phyloP scores from a whole-genome alignment of 306 rosid species.

The Purshia tridentata region DNA sequence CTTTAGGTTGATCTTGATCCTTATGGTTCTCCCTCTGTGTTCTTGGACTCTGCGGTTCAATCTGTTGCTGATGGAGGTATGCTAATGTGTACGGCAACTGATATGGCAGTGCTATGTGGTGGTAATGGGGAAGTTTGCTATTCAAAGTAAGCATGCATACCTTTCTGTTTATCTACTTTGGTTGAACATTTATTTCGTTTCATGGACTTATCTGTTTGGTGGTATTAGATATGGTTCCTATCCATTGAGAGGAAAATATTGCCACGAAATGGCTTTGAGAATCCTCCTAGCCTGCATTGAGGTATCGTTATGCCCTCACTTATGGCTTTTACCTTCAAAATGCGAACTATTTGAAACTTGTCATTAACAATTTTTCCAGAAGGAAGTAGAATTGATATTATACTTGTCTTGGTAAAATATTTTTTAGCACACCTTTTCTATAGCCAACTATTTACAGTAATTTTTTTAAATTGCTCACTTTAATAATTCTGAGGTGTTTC shows the following conservation, averaged over 20 bases:
- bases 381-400: background rate
- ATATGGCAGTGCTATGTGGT: conserved; percentile 97
- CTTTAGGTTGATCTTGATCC: conserved; percentile 99
- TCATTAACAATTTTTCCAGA: background rate
- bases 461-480: background rate
- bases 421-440: background rate
- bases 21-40: conserved; percentile 91
- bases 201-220: conserved; percentile 28
- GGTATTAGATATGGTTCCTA: conserved; percentile 84
- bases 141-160: conserved; percentile 70
- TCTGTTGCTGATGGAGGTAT: conserved; percentile 95
- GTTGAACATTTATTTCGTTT: conserved; percentile 12
- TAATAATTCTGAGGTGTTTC: background rate
- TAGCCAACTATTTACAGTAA: background rate
- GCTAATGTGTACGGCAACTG: conserved; percentile 98
- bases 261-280: conserved; percentile 99
- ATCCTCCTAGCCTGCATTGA: conserved; percentile 92
- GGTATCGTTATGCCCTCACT: conserved; percentile 46
- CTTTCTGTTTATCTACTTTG: conserved; percentile 22
- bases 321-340: background rate
- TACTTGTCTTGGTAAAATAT: background rate
- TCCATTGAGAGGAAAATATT: conserved; percentile 89
- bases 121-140: conserved; percentile 99
- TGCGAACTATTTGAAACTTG: background rate
- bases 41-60: conserved; percentile 97